phyloP scores from a whole-genome alignment of 2,329 filamentous ascomycete species.

The Xylariaceae sp. region DNA sequence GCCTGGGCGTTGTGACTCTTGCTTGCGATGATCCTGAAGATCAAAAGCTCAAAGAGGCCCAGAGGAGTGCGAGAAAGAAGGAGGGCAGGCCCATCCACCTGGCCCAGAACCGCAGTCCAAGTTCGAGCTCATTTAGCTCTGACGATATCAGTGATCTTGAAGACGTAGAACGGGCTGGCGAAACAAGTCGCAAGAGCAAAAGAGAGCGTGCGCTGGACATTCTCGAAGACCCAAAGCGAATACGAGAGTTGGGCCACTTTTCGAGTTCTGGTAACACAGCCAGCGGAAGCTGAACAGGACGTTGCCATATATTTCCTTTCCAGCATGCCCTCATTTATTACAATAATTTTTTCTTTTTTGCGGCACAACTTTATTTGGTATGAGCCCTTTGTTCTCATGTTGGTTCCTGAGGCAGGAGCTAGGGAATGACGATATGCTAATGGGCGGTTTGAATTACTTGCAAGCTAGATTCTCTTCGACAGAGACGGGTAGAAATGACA shows the following conservation, averaged over 20 bases:
- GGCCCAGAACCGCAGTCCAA: conserved; percentile 53
- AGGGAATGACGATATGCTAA: too few species aligned
- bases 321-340: background rate
- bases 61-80: conserved; percentile 69
- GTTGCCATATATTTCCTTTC: background rate
- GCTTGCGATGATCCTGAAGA: conserved; percentile 78
- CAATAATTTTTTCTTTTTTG: background rate
- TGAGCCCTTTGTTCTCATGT: too few species aligned
- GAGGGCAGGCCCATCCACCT: conserved; percentile 48
- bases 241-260: conserved; percentile 31
- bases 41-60: conserved; percentile 68
- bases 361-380: background rate
- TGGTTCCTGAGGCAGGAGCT: too few species aligned
- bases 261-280: background rate
- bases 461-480: too few species aligned
- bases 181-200: conserved; percentile 41
- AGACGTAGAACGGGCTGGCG: conserved; percentile 36
- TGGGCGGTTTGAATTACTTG: too few species aligned
- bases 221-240: conserved; percentile 43
- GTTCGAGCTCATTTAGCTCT: conserved; percentile 45
- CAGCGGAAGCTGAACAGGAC: background rate
- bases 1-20: conserved; percentile 67
- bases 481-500: too few species aligned
- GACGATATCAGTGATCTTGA: conserved; percentile 49
- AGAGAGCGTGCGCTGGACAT: conserved; percentile 48